Base-by-base conservation (phyloP, 1,139 yeast species). In the Candida sanyaensis region DNA sequence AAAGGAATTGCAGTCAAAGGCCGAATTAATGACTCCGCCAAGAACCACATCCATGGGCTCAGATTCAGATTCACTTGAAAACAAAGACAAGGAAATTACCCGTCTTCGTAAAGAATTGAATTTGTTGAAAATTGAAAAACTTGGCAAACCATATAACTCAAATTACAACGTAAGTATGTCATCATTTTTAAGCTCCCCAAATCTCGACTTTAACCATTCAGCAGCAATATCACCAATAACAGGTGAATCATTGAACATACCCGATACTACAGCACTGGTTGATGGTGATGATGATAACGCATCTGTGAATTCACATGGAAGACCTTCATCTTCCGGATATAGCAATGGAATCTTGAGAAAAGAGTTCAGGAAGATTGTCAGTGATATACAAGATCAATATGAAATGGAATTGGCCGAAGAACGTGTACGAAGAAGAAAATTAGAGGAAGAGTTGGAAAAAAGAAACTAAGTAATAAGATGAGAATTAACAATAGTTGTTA, bases 311-410 rank as follows among this genome's bases (percentile, higher is more conserved):
- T 39, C 49, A 11, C 42, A 37, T 43, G 48, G 50, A 10, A 55
- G 61, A 46, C 65, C 65, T n/a, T 47, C 54, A 8, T 21, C 37
- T 1, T 32, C 41, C 27, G 61, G 62, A 8, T 66, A 61, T 53
- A 70, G 75, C 56, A 73, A 65, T 45, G 77, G 73, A 1, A 81
- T 85, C 1, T 68, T 88, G 56, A 74, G 91, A 49, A 79, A 83
- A 55, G 92, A 88, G 64, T 88, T 88, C 69, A 83, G 83, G 59
- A 82, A 81, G 57, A 77, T 87, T 38, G 84, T 87, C 1, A 71
- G 74, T 47, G 86, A 83, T 42, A 75, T 88, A 53, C 87, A 84
- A 52, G 79, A 75, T 41, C 81, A 78, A 51, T 85, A 85, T 57
- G 85, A 81, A 53, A 63, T 71, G 27, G 87, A 84, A 55, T 62